Evolutionary conservation across 768 basidiomycete genomes (phyloP), one percentile per base, ranked within the genome.

Genomic region (Boletellus emodensis): DNA sequence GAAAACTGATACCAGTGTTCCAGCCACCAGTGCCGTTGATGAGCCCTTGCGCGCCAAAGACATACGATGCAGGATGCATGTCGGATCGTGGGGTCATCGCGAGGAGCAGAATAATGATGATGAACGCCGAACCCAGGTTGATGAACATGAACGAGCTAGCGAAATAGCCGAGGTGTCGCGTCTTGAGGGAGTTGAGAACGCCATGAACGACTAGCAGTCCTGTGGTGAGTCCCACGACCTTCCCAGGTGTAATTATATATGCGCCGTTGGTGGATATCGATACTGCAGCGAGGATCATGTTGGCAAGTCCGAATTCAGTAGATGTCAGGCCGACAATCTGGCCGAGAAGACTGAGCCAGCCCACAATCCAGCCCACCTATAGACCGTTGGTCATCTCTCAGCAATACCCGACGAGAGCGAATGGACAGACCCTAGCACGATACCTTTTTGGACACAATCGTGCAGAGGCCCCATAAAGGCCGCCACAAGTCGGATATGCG

Each of bases 391-490:
- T 20, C 20, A 20, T 2, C 20, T 20, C 20, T 20, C 20, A 20
- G 20, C 20, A 3, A 20, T 20, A 20, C 20, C 20, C 7, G 39
- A 48, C 1, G 36, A 52, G 24, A 30, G 20, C 15, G 20, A 41
- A 28, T 7, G 17, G 22, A 60, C 69, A 30, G 59, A 84, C 86
- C 62, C 72, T 79, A 35, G 87, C 81, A 45, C 87, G 80, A 60
- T 86, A 76, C 49, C 66, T 76, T 55, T 72, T 76, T 0, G 87
- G 87, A 6, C 82, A 81, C 9, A 88, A 70, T 60, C 82, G 81
- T n/a, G 86, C 85, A 24, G 87, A 88, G 3, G 87, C 87, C n/a
- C 86, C 87, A 57, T 89, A 89, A 3, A 65, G 44, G 9, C 57
- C 65, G 6, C 63, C 64, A 14, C 64, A 65, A 9, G 64, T 68